These are phyloP conservation scores for Ceratobasidium sp. DNA, from an alignment of 1,284 basidiomycete genomes.

Conservation along the genomic window DNA sequence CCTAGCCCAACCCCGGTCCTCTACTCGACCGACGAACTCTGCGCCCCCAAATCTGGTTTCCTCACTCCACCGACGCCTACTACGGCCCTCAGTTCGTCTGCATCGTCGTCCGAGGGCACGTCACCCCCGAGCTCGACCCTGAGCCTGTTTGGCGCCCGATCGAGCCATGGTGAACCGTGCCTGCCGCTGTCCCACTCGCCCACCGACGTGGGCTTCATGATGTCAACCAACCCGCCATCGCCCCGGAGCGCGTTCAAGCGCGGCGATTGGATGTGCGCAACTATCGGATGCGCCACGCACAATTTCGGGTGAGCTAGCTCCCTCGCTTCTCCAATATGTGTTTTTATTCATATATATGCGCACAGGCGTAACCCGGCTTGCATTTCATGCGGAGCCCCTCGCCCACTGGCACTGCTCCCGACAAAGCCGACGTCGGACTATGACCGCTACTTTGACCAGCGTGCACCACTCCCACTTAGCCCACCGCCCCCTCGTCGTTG, in stretches of 20 bases:
- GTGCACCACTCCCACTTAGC: conserved; percentile 22
- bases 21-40: conserved; percentile 6
- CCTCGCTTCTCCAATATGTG: too few relatives aligned
- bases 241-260: conserved; percentile 71
- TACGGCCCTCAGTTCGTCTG: conserved; percentile 13
- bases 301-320: conserved; percentile 44
- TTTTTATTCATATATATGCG: conserved; percentile 39
- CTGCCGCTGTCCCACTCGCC: not conserved
- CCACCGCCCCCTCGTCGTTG: conserved; percentile 13
- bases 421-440: conserved; percentile 40
- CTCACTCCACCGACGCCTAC: conserved; percentile 36
- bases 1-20: not conserved
- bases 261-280: conserved; percentile 76
- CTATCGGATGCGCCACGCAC: conserved; percentile 41
- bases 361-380: conserved; percentile 73
- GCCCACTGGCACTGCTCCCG: conserved; percentile 51
- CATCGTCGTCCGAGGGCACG: conserved; percentile 2
- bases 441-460: conserved; percentile 32
- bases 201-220: conserved; percentile 52
- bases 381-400: conserved; percentile 73
- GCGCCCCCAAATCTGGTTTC: not conserved
- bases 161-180: not conserved
- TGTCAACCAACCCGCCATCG: conserved; percentile 78
- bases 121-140: conserved; percentile 21
- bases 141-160: not conserved